Evolutionary conservation across 345 rosid genomes (phyloP), one percentile per base, ranked within the genome.

Genomic region (Litchi chinensis): DNA sequence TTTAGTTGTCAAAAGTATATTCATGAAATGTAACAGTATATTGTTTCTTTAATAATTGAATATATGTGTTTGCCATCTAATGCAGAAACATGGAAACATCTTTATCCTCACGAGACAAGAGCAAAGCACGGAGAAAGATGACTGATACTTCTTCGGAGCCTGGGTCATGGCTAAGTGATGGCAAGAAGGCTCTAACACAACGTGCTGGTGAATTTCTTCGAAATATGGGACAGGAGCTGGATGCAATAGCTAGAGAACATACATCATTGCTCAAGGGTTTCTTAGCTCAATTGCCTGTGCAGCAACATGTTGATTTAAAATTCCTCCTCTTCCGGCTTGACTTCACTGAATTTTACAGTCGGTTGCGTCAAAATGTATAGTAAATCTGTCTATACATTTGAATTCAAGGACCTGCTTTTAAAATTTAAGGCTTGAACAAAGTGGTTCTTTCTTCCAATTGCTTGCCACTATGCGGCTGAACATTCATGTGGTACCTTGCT

Each of bases 311-410:
- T 75, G 99, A 95, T 84, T 88, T 96, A 76, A 96, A 96, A 82
- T 94, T 94, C 88, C 98, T 94, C 74, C 86, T 94, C 43, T 94
- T 96, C 88, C 94, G 98, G 86, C 95, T 96, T 43, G 94, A 96
- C 83, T 96, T 94, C 88, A 92, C 99, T 16, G 97, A 94, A 86
- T 96, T 90, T 87, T 96, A 96, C 82, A 90, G 89, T 83, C 91
- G 82, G 82, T 79, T 85, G 79, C 89, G 60, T 79, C 86, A 93
- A 70, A 81, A 77, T 46, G 79, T 83, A 76, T 93, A 86, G 85
- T 71, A 68, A 75, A 83, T 74, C 50, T 76, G 84, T 48, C 65
- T 15, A 67, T 73, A 68, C 19, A 9, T 71, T 66, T 15, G 54
- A 60, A 78, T 63, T 75, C 73, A 67, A 68, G 65, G 59, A 76